A percentile compares a stretch with the other conserved stretches of the same genome.
phyloP scores from a whole-genome alignment of 2,329 filamentous ascomycete genomes.

The Gaeumannomyces tritici region DNA sequence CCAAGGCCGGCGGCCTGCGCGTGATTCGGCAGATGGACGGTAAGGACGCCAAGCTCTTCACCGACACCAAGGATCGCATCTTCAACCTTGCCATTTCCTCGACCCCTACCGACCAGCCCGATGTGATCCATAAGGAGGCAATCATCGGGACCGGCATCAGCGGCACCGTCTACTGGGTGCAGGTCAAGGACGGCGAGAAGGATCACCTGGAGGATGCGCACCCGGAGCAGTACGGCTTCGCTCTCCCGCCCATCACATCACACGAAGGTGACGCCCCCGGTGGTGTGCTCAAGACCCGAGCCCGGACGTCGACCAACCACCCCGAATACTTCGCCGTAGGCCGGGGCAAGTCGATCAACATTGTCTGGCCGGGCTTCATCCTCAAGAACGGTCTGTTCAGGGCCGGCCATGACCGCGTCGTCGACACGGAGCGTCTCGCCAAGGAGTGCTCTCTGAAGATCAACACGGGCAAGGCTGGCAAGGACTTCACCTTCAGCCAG shows the following conservation, averaged over 20 bases:
- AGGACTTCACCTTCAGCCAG: slow-evolving; percentile 96
- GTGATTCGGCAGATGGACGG: slow-evolving; percentile 94
- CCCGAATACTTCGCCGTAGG: slow-evolving; percentile 93
- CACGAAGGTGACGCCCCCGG: slow-evolving; percentile 87
- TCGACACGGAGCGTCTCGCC: slow-evolving; percentile 81
- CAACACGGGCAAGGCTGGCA: slow-evolving; percentile 93
- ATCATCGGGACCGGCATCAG: slow-evolving; percentile 91
- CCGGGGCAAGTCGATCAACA: slow-evolving; percentile 89
- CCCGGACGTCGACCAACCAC: slow-evolving; percentile 79
- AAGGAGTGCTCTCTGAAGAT: slow-evolving; percentile 85
- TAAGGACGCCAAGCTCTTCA: slow-evolving; percentile 84
- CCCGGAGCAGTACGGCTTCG: slow-evolving; percentile 76
- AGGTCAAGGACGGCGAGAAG: slow-evolving; percentile 65
- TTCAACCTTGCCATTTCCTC: slow-evolving; percentile 86
- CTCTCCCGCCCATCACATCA: slow-evolving; percentile 75
- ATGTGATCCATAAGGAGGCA: slow-evolving; percentile 57
- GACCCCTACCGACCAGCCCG: slow-evolving; percentile 44
- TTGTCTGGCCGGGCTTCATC: slow-evolving; percentile 63
- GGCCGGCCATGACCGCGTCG: slow-evolving; percentile 54
- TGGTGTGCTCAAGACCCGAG: slow-evolving; percentile 89
- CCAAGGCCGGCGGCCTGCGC: slow-evolving; percentile 83
- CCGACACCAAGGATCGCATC: slow-evolving; percentile 82
- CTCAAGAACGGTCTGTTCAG: slow-evolving; percentile 55
- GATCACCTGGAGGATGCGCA: slow-evolving; percentile 71
- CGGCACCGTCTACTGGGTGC: slow-evolving; percentile 93